These are phyloP conservation scores for Erodium texanum DNA, from an alignment of 441 rosid genomes.

Conservation along the genomic window DNA sequence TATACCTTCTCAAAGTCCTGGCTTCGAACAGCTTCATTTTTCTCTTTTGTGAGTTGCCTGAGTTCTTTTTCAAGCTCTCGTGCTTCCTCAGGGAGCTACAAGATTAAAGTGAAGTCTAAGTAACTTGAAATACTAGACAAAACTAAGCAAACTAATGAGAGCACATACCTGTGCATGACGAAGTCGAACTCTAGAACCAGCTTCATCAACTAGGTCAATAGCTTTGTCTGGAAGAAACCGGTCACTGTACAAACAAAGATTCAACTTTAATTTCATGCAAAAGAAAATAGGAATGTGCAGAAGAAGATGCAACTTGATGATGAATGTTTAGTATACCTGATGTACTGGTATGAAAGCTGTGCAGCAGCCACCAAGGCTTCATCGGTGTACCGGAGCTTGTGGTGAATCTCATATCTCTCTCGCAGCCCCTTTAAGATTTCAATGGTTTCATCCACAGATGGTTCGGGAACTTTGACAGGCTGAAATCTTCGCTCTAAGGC, in stretches of 20 bases:
- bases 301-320: not conserved
- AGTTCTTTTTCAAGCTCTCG: slow-evolving; percentile 95
- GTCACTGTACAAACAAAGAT: slow-evolving; percentile 43
- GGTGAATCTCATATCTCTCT: slow-evolving; percentile 86
- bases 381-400: slow-evolving; percentile 69
- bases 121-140: not conserved
- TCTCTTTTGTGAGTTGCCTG: slow-evolving; percentile 83
- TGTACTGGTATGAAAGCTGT: slow-evolving; percentile 71
- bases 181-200: slow-evolving; percentile 95
- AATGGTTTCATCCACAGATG: slow-evolving; percentile 76
- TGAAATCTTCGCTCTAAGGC: slow-evolving; percentile 89
- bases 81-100: slow-evolving; percentile 95
- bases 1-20: slow-evolving; percentile 95
- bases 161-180: slow-evolving; percentile 74
- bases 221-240: slow-evolving; percentile 98
- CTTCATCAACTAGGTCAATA: slow-evolving; percentile 95
- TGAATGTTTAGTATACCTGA: slow-evolving; percentile 37
- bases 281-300: not conserved
- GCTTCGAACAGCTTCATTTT: slow-evolving; percentile 89
- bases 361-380: slow-evolving; percentile 82
- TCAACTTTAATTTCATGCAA: not conserved
- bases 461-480: slow-evolving; percentile 84
- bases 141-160: slow-evolving; percentile 4
- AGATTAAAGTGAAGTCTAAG: not conserved
- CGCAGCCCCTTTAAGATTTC: slow-evolving; percentile 76